Conservation (phyloP, 2,329 filamentous ascomycete genomes). For the Drechslera avenae region DNA sequence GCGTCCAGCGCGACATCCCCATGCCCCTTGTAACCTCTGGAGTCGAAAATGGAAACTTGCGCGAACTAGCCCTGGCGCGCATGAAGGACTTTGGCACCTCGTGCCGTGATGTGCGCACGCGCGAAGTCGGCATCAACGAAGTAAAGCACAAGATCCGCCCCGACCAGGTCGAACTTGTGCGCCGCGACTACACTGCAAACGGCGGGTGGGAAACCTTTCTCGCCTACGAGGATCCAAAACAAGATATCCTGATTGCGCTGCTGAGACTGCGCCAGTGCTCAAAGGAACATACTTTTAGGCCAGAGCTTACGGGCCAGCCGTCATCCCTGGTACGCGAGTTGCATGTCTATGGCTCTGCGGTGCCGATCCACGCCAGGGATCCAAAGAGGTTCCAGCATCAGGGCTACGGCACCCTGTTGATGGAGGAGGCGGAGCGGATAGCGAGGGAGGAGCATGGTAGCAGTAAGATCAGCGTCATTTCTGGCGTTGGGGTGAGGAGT, state of each 20-base stretch:
- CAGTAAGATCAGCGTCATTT: conserved; percentile 93
- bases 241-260: conserved; percentile 93
- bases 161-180: conserved; percentile 92
- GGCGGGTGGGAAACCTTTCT: conserved; percentile 98
- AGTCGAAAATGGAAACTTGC: conserved; percentile 95
- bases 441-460: conserved; percentile 93
- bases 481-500: conserved; percentile 92
- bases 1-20: conserved; percentile 97
- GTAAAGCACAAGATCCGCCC: conserved; percentile 98
- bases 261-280: conserved; percentile 90
- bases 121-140: conserved; percentile 98
- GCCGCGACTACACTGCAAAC: conserved; percentile 92
- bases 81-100: conserved; percentile 99
- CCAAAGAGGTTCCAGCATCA: conserved; percentile 98
- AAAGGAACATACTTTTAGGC: conserved; percentile 86
- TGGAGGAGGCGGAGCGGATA: conserved; percentile 98
- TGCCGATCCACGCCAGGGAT: conserved; percentile 95
- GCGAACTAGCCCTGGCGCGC: conserved; percentile 89
- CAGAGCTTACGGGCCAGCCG: conserved; percentile 82
- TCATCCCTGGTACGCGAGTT: conserved; percentile 92
- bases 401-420: conserved; percentile 91
- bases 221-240: conserved; percentile 96
- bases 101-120: conserved; percentile 92
- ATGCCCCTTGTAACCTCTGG: conserved; percentile 99
- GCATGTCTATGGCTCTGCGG: conserved; percentile 95